Percentiles rank a stretch among this genome's conserved stretches.
Conservation (phyloP, 169 alveolate genomes). For the Plasmodium ovale region DNA sequence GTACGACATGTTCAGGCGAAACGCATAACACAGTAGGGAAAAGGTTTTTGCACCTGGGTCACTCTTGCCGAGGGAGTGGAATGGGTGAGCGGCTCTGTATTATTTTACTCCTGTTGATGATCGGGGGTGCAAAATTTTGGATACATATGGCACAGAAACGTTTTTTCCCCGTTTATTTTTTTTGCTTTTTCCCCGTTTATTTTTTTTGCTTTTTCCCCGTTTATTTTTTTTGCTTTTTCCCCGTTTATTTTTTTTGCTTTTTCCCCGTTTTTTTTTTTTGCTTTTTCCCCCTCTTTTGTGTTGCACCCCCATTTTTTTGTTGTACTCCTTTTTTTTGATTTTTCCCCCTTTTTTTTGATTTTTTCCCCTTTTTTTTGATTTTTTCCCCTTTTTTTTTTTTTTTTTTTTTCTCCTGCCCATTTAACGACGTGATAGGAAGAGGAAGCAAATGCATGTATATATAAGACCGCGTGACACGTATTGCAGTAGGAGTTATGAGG, state of each 20-base stretch:
- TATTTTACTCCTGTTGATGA: too few species aligned
- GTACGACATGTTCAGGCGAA: too few species aligned
- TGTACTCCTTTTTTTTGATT: neutral
- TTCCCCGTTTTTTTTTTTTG: neutral
- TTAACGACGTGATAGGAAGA: too few species aligned
- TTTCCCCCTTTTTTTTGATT: neutral
- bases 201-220: neutral
- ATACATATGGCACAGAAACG: too few species aligned
- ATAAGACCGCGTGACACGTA: neutral
- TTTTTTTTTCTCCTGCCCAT: neutral
- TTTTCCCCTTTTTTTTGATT: neutral
- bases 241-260: neutral
- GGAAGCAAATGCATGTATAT: neutral
- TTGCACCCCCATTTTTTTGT: neutral
- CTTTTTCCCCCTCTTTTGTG: neutral
- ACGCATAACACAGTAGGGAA: too few species aligned
- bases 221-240: neutral
- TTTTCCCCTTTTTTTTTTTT: neutral
- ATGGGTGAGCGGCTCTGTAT: too few species aligned
- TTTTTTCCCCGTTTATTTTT: neutral
- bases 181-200: neutral
- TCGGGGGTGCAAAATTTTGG: too few species aligned
- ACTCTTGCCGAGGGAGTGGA: too few species aligned
- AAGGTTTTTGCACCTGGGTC: too few species aligned
- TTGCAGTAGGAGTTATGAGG: conserved; percentile 6